phyloP scores from a whole-genome alignment of 495 filamentous ascomycete genomes.

The Bacidia gigantensis region DNA sequence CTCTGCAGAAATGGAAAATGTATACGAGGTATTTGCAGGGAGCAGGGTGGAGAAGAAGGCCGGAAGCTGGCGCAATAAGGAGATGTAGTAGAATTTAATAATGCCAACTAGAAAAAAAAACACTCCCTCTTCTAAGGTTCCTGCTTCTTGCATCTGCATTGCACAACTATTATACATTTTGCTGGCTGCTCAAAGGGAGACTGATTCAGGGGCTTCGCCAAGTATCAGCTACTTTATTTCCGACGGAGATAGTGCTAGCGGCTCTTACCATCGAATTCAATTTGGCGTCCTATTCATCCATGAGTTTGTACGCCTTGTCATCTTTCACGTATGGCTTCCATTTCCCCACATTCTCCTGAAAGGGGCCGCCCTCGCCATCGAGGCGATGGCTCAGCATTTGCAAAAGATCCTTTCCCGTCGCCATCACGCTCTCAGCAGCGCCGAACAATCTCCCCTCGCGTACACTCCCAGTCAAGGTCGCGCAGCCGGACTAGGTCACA shows the following conservation, averaged over 20 bases:
- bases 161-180: too few species aligned
- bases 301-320: too few species aligned
- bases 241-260: too few species aligned
- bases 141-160: too few species aligned
- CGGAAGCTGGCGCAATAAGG: not conserved
- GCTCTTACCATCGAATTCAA: too few species aligned
- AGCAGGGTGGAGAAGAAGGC: not conserved
- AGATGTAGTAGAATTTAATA: too few species aligned
- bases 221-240: too few species aligned
- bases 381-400: constrained; percentile 18
- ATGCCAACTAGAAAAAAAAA: too few species aligned
- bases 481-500: constrained; percentile 26
- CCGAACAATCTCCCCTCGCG: constrained; percentile 38
- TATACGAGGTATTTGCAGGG: constrained; percentile 51
- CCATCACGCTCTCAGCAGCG: constrained; percentile 25
- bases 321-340: constrained; percentile 14
- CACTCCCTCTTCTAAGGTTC: too few species aligned
- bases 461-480: constrained; percentile 25
- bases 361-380: constrained; percentile 22
- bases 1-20: constrained; percentile 45
- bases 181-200: too few species aligned
- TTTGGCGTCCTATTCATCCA: too few species aligned
- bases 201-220: too few species aligned
- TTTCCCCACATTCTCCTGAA: constrained; percentile 10
- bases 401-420: constrained; percentile 16